Percentiles rank a stretch among this genome's conserved stretches.
phyloP scores from a whole-genome alignment of 148 eudicot genomes.

The Silene uniflora region DNA sequence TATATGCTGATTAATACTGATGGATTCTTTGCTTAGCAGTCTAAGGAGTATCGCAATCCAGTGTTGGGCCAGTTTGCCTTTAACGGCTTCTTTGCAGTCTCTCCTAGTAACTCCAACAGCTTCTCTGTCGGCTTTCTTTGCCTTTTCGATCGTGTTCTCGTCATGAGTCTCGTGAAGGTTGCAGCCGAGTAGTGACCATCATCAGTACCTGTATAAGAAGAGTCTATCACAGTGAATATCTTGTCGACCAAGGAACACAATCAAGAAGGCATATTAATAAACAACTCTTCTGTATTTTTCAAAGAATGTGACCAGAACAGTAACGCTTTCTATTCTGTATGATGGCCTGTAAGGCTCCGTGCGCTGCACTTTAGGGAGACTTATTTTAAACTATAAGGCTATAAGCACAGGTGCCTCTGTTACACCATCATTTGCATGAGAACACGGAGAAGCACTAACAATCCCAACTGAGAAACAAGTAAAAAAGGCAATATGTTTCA shows the following conservation, averaged over 20 bases:
- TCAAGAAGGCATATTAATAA: too few species aligned
- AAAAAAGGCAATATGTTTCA: neutral
- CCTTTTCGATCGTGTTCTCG: conserved; percentile 47
- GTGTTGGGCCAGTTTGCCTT: conserved; percentile 13
- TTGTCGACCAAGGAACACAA: too few species aligned
- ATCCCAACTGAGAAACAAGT: too few species aligned
- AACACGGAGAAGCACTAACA: too few species aligned
- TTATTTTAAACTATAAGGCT: too few species aligned
- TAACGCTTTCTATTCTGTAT: too few species aligned
- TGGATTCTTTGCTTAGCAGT: neutral
- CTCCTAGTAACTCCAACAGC: conserved; percentile 51
- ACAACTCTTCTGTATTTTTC: too few species aligned
- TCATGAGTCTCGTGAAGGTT: conserved; percentile 33
- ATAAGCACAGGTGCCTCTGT: too few species aligned
- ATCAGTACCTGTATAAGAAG: conserved; percentile 34
- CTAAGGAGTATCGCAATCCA: neutral
- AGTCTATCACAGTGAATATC: neutral
- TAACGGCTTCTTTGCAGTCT: conserved; percentile 51
- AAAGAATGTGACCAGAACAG: too few species aligned
- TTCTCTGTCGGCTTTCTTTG: conserved; percentile 73
- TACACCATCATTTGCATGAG: too few species aligned
- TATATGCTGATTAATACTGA: neutral
- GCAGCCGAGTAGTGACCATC: conserved; percentile 38
- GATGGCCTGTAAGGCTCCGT: too few species aligned
- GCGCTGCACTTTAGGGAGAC: too few species aligned